phyloP scores from a whole-genome alignment of 148 eudicot genomes.

The Rhododendron kiyosumense region DNA sequence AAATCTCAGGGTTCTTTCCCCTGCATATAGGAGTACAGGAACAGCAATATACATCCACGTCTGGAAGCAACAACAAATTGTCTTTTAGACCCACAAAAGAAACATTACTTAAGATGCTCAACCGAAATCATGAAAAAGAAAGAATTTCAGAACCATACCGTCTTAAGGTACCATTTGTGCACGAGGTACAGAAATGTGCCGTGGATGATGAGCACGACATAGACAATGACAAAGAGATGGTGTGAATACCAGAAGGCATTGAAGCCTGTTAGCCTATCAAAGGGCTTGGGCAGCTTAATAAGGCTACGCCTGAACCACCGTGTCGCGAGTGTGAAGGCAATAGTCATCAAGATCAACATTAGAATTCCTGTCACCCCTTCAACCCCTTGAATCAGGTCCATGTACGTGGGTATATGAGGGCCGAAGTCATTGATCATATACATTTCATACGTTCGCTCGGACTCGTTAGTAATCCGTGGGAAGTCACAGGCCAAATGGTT shows the following conservation, averaged over 20 bases:
- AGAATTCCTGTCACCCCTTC: conserved; percentile 63
- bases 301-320: conserved; percentile 47
- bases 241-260: conserved; percentile 81
- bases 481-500: conserved; percentile 63
- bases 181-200: conserved; percentile 48
- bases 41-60: conserved; percentile 95
- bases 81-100: conserved; percentile 1
- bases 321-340: conserved; percentile 60
- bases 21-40: conserved; percentile 88
- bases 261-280: conserved; percentile 55
- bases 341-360: conserved; percentile 51
- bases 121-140: background rate
- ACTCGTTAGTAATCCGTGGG: conserved; percentile 49
- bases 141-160: conserved; percentile 27
- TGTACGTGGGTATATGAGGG: conserved; percentile 35
- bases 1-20: conserved; percentile 84
- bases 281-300: conserved; percentile 52
- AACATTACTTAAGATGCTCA: background rate
- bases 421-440: conserved; percentile 44
- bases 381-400: conserved; percentile 35
- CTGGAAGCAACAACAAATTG: conserved; percentile 28
- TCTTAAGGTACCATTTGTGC: conserved; percentile 48
- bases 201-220: conserved; percentile 50
- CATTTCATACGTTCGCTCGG: conserved; percentile 19
- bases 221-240: conserved; percentile 58